Evolutionary conservation across 768 basidiomycete species (phyloP).

Genomic region (Suillus americanus): DNA sequence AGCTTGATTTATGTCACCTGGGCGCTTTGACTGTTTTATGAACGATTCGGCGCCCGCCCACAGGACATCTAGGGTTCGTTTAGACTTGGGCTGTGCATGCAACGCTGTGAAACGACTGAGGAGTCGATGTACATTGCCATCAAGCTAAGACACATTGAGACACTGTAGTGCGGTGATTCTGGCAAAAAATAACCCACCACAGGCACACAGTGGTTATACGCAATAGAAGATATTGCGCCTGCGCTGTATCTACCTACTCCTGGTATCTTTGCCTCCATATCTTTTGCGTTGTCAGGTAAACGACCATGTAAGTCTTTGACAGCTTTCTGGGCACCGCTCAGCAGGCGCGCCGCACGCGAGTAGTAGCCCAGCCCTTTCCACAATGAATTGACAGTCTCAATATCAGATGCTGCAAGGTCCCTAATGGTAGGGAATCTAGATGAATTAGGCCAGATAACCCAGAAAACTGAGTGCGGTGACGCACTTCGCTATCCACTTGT

Average conservation of each 20-base stretch:
- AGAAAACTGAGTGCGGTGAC: slow-evolving; percentile 20
- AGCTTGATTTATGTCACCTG: slow-evolving; percentile 90
- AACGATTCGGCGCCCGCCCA: slow-evolving; percentile 77
- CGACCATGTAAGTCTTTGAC: slow-evolving; percentile 63
- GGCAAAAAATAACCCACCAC: slow-evolving; percentile 56
- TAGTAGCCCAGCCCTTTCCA: slow-evolving; percentile 97
- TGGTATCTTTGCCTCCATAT: slow-evolving; percentile 80
- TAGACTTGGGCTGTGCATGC: slow-evolving; percentile 79
- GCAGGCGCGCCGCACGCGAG: slow-evolving; percentile 78
- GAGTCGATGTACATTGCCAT: slow-evolving; percentile 89
- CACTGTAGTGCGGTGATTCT: neutral
- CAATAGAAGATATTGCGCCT: slow-evolving; percentile 83
- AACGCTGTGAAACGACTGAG: slow-evolving; percentile 81
- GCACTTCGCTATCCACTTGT: slow-evolving; percentile 81
- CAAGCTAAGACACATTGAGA: slow-evolving; percentile 51
- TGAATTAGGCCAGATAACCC: neutral
- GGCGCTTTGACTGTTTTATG: slow-evolving; percentile 52
- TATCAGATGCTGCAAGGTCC: slow-evolving; percentile 67
- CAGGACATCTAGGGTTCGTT: slow-evolving; percentile 73
- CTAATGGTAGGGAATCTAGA: slow-evolving; percentile 78
- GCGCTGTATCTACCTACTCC: slow-evolving; percentile 90
- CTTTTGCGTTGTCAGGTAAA: slow-evolving; percentile 77
- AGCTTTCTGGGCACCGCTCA: slow-evolving; percentile 81
- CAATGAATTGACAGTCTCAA: slow-evolving; percentile 82
- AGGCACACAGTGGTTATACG: slow-evolving; percentile 79